Base-by-base conservation (phyloP, 768 basidiomycete species). In the Russula virescens region DNA sequence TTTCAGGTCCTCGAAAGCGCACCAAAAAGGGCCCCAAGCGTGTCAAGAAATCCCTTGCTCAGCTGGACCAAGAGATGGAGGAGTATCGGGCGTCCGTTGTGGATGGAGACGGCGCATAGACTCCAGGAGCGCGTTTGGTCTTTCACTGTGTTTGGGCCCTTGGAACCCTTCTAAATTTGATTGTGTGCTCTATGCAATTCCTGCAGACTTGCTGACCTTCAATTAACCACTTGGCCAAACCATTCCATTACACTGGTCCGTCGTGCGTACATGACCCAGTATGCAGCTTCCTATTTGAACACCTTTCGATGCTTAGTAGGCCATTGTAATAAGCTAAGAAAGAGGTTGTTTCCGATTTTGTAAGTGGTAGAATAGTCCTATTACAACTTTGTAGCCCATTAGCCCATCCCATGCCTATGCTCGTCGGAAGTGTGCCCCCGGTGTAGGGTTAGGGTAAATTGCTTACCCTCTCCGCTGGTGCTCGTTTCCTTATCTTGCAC, bases 61-160 rank as follows among this genome's bases (percentile, higher is more conserved):
- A 90, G 62, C 78, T 91, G 25, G 89, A 91, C 71, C 78, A 81
- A 70, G 89, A 91, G 72, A 90, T 91, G 86, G 89, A 91, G 60
- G 85, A 87, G 53, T 91, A 90, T 66, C 80, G 80, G 54, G 84
- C 87, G 19, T 55, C 62, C 26, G 58, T 19, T 26, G 25, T 55
- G 16, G 38, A 63, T 19, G 52, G 47, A 48, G n/a, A 57, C 13
- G 42, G 2, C n/a, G 26, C 57, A 40, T 65, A 46, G 31, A 46
- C 35, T 21, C 35, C 10, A 5, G 26, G 35, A n/a, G 11, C 35
- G 13, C 38, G n/a, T 18, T 52, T 23, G n/a, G 55, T 46, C 25
- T 49, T 51, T 57, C 49, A 16, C 40, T 34, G 26, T 43, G 53
- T 45, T 47, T 26, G 59, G 51, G 25, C 45, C 31, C 9, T 54